phyloP scores from a whole-genome alignment of 1,284 basidiomycete genomes.

The Irpex sp. region DNA sequence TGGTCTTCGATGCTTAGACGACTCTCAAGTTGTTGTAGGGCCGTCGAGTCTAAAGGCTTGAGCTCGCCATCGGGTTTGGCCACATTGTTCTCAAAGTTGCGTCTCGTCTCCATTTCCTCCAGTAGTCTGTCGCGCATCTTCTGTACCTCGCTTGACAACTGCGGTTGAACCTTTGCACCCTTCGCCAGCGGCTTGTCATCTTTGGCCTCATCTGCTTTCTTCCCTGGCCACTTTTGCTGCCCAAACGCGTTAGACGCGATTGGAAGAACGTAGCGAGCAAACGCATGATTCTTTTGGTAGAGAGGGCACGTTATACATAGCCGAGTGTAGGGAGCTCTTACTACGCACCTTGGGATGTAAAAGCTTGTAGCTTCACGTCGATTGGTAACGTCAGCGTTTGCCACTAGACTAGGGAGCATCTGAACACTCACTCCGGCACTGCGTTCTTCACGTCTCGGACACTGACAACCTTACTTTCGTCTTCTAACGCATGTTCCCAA shows the following conservation, averaged over 20 bases:
- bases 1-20: conserved; percentile 20
- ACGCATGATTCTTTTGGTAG: conserved; percentile 16
- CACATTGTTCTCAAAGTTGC: conserved; percentile 15
- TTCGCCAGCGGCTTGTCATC: not conserved
- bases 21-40: conserved; percentile 18
- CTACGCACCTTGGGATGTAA: conserved; percentile 14
- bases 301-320: not conserved
- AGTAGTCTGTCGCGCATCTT: conserved; percentile 5
- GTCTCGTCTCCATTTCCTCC: conserved; percentile 15
- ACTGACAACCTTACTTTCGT: conserved; percentile 8
- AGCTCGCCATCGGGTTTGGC: conserved; percentile 15
- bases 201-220: not conserved
- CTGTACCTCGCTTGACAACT: not conserved
- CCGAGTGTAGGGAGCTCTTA: not conserved
- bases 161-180: not conserved
- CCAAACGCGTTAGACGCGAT: conserved; percentile 18
- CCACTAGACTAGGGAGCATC: not conserved
- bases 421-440: conserved; percentile 12
- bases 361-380: conserved; percentile 17
- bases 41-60: conserved; percentile 17
- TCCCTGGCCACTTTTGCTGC: conserved; percentile 17
- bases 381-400: not conserved
- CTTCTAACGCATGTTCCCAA: conserved; percentile 4
- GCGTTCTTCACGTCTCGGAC: conserved; percentile 22
- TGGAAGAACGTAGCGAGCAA: conserved; percentile 20